These are phyloP conservation scores for Macaranga tanarius DNA, from an alignment of 441 rosid species.

Conservation along the genomic window DNA sequence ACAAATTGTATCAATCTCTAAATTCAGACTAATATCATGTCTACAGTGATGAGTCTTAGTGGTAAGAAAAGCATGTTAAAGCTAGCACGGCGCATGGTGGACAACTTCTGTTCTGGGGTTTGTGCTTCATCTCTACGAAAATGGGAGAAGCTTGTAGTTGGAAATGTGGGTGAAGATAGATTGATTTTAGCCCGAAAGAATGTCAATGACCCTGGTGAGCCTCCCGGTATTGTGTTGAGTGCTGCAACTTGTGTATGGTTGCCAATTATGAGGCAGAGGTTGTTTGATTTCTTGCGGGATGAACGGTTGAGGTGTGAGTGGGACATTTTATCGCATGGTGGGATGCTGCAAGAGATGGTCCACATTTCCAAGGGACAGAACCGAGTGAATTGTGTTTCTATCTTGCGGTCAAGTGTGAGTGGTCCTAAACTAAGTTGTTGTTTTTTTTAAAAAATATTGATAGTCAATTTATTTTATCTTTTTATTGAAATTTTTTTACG, in stretches of 20 bases:
- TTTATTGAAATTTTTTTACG: neutral
- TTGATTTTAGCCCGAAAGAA: conserved; percentile 68
- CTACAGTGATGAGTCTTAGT: conserved; percentile 48
- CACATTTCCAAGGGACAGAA: conserved; percentile 71
- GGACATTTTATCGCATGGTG: conserved; percentile 76
- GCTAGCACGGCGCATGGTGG: conserved; percentile 76
- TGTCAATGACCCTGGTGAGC: conserved; percentile 67
- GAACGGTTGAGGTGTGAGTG: conserved; percentile 74
- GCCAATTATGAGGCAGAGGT: conserved; percentile 53
- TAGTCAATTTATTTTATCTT: too few species aligned
- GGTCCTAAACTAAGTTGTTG: too few species aligned
- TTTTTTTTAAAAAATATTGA: too few species aligned
- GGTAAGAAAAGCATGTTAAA: conserved; percentile 74
- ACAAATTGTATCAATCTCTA: neutral
- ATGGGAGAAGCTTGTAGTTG: conserved; percentile 60
- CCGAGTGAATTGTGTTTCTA: conserved; percentile 66
- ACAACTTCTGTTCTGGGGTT: conserved; percentile 72
- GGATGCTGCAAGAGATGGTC: conserved; percentile 76
- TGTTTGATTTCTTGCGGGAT: conserved; percentile 71
- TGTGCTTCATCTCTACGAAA: conserved; percentile 54
- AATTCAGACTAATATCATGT: conserved; percentile 4
- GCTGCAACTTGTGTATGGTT: conserved; percentile 82
- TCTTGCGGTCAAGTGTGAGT: conserved; percentile 64
- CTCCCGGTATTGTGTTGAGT: conserved; percentile 70
- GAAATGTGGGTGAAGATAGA: conserved; percentile 62